Base-by-base conservation (phyloP, 352 stramenopile genomes). In the Halophytophthora batemanensis region DNA sequence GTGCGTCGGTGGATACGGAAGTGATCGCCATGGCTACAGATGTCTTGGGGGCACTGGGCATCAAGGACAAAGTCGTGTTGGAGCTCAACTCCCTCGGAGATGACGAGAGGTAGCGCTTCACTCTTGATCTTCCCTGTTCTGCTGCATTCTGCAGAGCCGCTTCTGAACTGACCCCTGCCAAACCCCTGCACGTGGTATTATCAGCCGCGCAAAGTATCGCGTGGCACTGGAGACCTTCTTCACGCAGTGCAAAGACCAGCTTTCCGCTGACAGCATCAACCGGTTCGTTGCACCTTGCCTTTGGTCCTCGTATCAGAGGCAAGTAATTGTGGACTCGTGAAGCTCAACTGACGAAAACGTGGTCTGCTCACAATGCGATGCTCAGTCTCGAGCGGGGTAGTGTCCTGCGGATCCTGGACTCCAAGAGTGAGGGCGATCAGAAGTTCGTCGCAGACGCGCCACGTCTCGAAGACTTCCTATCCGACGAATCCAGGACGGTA, bases 71-170 rank as follows among this genome's bases (percentile, higher is more conserved):
- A 46, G 72, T 77, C 13, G 62, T 62, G 2, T 56, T 95, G 41
- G 74, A 95, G 42, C 64, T 95, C 47, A 94, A 95, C 22, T 88
- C 83, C 25, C 74, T 95, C 2, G 86, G 86, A 21, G 84, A 93
- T 34, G 52, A 53, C 6, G 83, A 94, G 55, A 95, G 86, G 86
- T 89, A 37, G 3, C 19, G 14, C 12, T 15, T 45, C 11, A 31
- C 1, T 23, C 13, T n/a, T 43, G 4, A 18, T 5, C 13, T 37
- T 41, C 31, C 13, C 6, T 40, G 6, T 6, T 4, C 33, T 38
- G 33, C 11, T 17, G 33, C 33, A 38, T 17, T 18, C 22, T 8
- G 31, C 35, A 23, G 3, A 19, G 19, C 11, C 22, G 35, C n/a
- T 7, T 7, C 2, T 13, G n/a, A 38, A 14, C 11, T 38, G 19